Conservation (phyloP, 371 early-diverging fungal genomes). For the Mortierella sp. region DNA sequence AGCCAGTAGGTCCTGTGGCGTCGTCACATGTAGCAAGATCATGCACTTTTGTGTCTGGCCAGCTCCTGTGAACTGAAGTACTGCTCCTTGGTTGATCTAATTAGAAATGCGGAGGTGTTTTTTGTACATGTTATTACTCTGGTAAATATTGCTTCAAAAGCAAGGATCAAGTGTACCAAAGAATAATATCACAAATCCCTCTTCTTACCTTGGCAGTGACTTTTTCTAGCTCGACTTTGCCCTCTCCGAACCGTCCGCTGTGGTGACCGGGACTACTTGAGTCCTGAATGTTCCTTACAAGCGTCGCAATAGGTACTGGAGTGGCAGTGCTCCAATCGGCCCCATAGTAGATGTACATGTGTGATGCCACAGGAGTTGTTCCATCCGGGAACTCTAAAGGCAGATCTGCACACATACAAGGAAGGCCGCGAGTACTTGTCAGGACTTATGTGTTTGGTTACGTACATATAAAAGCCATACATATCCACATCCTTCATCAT, state of each 20-base stretch:
- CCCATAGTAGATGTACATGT: conserved; percentile 71
- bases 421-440: neutral
- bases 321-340: conserved; percentile 66
- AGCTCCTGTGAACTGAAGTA: conserved; percentile 37
- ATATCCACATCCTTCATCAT: conserved; percentile 1
- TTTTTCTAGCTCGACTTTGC: conserved; percentile 62
- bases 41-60: conserved; percentile 40
- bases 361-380: conserved; percentile 79
- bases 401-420: conserved; percentile 59
- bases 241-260: conserved; percentile 50
- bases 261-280: conserved; percentile 29
- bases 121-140: neutral
- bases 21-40: conserved; percentile 63
- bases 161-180: neutral
- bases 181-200: conserved; percentile 23
- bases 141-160: neutral
- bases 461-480: neutral
- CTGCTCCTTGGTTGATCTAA: conserved; percentile 50
- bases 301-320: conserved; percentile 60
- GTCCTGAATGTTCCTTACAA: conserved; percentile 40
- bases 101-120: neutral
- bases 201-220: conserved; percentile 65
- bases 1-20: conserved; percentile 78
- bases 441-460: neutral
- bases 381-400: conserved; percentile 83